Conservation (phyloP, 2,329 filamentous ascomycete species). For the Fonsecaea pugnacius region DNA sequence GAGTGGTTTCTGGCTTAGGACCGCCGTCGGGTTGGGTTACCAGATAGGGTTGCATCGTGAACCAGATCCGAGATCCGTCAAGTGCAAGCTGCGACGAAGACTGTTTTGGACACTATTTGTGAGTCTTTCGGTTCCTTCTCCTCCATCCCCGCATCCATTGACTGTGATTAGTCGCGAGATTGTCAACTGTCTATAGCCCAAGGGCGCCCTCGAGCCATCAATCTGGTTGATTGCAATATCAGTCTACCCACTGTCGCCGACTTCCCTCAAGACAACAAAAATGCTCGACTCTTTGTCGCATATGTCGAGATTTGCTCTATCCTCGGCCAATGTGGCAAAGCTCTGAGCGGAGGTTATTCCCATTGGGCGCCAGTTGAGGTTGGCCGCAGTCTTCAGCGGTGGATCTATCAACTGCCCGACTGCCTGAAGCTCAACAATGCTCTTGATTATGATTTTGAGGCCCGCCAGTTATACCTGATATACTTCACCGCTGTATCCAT, state of each 20-base stretch:
- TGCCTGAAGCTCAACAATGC: conserved; percentile 30
- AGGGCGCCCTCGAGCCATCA: conserved; percentile 24
- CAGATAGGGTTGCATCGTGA: conserved; percentile 29
- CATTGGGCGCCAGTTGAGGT: conserved; percentile 33
- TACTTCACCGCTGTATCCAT: conserved; percentile 51
- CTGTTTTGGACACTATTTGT: conserved; percentile 29
- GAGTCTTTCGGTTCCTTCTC: background rate
- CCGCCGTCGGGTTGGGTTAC: conserved; percentile 20
- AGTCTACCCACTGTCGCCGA: conserved; percentile 20
- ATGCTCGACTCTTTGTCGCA: conserved; percentile 23
- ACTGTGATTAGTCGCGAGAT: conserved; percentile 10
- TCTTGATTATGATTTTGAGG: conserved; percentile 44
- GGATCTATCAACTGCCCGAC: conserved; percentile 40
- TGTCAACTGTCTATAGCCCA: conserved; percentile 20
- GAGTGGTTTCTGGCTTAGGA: conserved; percentile 24
- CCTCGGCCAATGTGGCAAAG: conserved; percentile 29
- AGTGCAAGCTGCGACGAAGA: conserved; percentile 19
- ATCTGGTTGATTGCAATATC: conserved; percentile 19
- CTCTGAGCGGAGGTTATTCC: conserved; percentile 30
- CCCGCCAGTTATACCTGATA: conserved; percentile 43
- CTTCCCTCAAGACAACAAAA: conserved; percentile 18
- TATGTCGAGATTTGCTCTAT: conserved; percentile 20
- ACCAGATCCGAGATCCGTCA: conserved; percentile 6
- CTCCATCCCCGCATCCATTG: background rate
- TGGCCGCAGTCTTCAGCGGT: conserved; percentile 42